Base-by-base conservation (phyloP, 441 rosid species). In the Sinapis alba region DNA sequence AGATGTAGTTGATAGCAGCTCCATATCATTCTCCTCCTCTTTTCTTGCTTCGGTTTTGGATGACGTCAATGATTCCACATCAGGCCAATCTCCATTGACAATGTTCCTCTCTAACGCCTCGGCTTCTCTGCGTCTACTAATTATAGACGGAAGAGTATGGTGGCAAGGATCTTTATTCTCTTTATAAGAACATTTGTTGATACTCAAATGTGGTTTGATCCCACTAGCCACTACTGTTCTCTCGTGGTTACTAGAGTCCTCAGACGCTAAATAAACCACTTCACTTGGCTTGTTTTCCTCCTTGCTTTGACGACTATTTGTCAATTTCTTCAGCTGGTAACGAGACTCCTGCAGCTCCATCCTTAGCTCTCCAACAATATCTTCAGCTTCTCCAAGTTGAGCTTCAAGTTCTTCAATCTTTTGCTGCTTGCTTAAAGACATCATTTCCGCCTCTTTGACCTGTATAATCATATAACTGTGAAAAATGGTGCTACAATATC, bases 331-430 rank as follows among this genome's bases (percentile, higher is more conserved):
- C 66, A 88, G 79, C 78, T 80, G 88, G 66, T 84, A 87, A 56
- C 82, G 95, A 57, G 83, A 71, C 85, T 93, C 89, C 64, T 86
- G 83, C 83, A 91, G 76, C 80, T 89, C 97, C 60, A 83, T 73
- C 83, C 91, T 85, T 45, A 93, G 91, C 69, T 91, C 98, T 82
- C 84, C 88, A 12, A 91, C 97, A 54, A 87, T 87, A 76, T 85
- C 94, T 84, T 91, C 91, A 72, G 97, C 92, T 84, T 89, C 98
- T 65, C 91, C 88, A 43, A 93, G 89, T 75, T 84, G 97, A 75
- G 94, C 90, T 82, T 93, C 97, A 38, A 93, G 92, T 76, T 86
- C 98, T 61, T 85, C 90, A 69, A 93, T 89, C 81, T 80, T 88
- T 74, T 60, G 79, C 60, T 86, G 90, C 78, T 84, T 96, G 82